Percentiles rank a stretch among this genome's conserved stretches.
Conservation (phyloP, 2,329 filamentous ascomycete genomes). For the Colletotrichum horii region DNA sequence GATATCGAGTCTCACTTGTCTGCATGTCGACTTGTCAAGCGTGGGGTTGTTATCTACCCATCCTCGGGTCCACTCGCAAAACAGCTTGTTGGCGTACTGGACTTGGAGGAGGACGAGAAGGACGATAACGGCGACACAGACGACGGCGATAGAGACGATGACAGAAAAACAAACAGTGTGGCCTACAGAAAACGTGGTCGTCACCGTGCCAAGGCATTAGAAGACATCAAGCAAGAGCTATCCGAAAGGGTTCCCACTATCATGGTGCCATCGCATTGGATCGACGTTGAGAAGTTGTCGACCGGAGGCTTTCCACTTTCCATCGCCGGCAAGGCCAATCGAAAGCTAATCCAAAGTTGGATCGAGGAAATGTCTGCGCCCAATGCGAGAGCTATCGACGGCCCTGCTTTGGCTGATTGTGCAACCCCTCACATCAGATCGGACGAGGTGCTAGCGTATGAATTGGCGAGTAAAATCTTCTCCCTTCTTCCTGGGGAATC, state of each 20-base stretch:
- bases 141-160: too few relatives aligned
- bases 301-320: not conserved
- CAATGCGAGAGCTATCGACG: not conserved
- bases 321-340: not conserved
- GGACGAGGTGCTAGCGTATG: not conserved
- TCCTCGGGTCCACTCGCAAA: not conserved
- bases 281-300: not conserved
- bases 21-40: not conserved
- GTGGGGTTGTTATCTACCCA: not conserved
- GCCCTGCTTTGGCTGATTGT: fast-evolving
- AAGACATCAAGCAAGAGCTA: not conserved
- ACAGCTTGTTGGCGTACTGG: not conserved
- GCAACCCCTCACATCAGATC: not conserved
- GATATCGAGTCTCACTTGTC: constrained; percentile 23
- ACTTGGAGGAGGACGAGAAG: not conserved
- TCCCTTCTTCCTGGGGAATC: not conserved
- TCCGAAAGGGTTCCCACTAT: not conserved
- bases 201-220: not conserved
- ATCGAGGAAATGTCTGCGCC: not conserved
- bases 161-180: not conserved
- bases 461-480: not conserved
- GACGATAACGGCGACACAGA: not conserved
- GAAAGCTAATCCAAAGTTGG: not conserved
- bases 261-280: constrained; percentile 4
- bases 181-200: fast-evolving